phyloP scores from a whole-genome alignment of 73 alveolate genomes.

The Blepharisma stoltei region DNA sequence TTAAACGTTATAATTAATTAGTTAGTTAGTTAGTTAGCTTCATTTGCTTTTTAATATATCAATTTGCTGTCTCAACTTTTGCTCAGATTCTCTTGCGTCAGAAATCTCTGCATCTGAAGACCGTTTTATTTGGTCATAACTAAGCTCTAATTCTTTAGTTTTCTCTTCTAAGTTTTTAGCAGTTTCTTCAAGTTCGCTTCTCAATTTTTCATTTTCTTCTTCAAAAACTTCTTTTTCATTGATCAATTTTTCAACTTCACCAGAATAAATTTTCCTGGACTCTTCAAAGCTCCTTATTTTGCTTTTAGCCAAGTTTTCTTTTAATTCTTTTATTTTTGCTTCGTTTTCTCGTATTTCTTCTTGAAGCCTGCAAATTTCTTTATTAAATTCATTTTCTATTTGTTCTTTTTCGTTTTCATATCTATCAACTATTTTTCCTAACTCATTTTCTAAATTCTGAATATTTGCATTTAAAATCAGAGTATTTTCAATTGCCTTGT shows the following conservation, averaged over 20 bases:
- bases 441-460: background rate
- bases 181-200: background rate
- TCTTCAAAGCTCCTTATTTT: background rate
- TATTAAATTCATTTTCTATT: background rate
- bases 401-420: background rate
- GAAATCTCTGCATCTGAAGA: too few relatives aligned
- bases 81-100: too few relatives aligned
- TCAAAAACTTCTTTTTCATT: constrained; percentile 10
- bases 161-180: too few relatives aligned
- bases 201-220: constrained; percentile 11
- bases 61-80: too few relatives aligned
- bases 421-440: background rate
- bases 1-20: too few relatives aligned
- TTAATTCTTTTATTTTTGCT: background rate
- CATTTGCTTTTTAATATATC: too few relatives aligned
- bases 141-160: too few relatives aligned
- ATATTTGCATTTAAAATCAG: background rate
- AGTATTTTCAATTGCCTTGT: background rate
- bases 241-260: constrained; percentile 6
- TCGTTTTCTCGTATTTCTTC: background rate
- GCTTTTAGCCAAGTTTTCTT: background rate
- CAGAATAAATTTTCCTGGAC: background rate
- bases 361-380: too few relatives aligned
- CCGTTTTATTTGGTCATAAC: too few relatives aligned
- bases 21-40: too few relatives aligned